These are phyloP conservation scores for Forsythia viridissima DNA, from an alignment of 257 asterid genomes.

Conservation along the genomic window DNA sequence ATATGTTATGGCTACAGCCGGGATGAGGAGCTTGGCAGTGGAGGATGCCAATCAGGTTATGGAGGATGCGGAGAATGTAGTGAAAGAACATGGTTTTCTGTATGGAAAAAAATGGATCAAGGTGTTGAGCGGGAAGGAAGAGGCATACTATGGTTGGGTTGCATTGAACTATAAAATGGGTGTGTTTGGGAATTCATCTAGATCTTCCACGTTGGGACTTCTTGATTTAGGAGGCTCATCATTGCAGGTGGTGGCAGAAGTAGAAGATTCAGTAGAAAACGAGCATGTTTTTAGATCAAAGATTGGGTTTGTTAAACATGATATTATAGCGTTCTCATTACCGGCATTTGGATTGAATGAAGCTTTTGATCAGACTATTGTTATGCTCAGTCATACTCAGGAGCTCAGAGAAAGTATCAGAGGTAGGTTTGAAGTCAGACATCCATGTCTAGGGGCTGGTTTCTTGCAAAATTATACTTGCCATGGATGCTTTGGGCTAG, in stretches of 20 bases:
- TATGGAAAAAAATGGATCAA: slow-evolving; percentile 58
- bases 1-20: slow-evolving; percentile 78
- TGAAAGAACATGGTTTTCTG: slow-evolving; percentile 52
- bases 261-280: slow-evolving; percentile 30
- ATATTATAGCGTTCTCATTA: slow-evolving; percentile 57
- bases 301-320: slow-evolving; percentile 50
- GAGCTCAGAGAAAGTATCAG: slow-evolving; percentile 37
- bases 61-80: slow-evolving; percentile 47
- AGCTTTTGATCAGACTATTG: slow-evolving; percentile 70
- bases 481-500: slow-evolving; percentile 47
- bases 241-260: slow-evolving; percentile 78
- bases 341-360: slow-evolving; percentile 78
- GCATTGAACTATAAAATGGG: slow-evolving; percentile 74
- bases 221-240: slow-evolving; percentile 93
- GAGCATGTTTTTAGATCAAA: slow-evolving; percentile 49
- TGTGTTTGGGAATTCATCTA: slow-evolving; percentile 39
- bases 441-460: slow-evolving; percentile 71
- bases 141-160: slow-evolving; percentile 84
- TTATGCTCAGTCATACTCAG: slow-evolving; percentile 59
- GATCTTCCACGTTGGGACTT: slow-evolving; percentile 60
- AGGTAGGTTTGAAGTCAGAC: slow-evolving; percentile 58
- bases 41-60: slow-evolving; percentile 43
- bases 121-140: slow-evolving; percentile 82
- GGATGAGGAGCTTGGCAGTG: slow-evolving; percentile 64
- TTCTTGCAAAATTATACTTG: slow-evolving; percentile 67